Evolutionary conservation across 78 protist genomes (phyloP), one percentile per base, ranked within the genome.

Genomic region (Chrysochromulina tobinii): DNA sequence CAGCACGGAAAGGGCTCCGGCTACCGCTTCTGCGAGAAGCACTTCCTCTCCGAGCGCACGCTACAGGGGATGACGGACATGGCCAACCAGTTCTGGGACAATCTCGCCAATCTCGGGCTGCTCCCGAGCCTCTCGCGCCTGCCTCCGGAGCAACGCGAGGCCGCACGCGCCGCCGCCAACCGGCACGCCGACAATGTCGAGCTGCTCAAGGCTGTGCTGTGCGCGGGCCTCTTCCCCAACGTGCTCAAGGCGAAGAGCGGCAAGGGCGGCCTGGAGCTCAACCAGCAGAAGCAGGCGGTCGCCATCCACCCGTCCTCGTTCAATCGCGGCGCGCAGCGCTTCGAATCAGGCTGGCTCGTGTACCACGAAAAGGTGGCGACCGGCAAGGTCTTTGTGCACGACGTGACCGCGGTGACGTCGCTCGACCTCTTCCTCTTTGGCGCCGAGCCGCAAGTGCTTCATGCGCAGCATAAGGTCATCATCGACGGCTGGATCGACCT

Each of bases 401-500:
- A 94, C 77, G 38, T 61, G 5, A 89, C 95, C 0, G 75, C 89
- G 55, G 66, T 97, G 25, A 75, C 94, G 0, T 93, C 95, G 3
- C 58, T 90, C 8, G 92, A 95, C 15, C 72, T 97, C 23, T 1
- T 96, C 2, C 83, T 97, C 54, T 96, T 97, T 69, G 97, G 95
- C n/a, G 92, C 91, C 27, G 92, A 92, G 48, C 64, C 92, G 2
- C 92, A 91, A 23, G 21, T 77, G 27, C 53, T 83, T 11, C 88
- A 88, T 72, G 90, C 94, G 72, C 50, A 69, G 23, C 75, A 73
- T 20, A 21, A 11, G 18, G 89, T 94, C 14, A 15, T 48, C 48
- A 58, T 93, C 59, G 94, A 94, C 69, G 6, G 9, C 20, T 93
- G 73, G 89, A 38, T 59, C 55, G 27, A 50, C 20, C 72, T 85